Percentiles rank a stretch among this genome's conserved stretches.
Conservation (phyloP, 116 monocot species). For the Zostera marina region DNA sequence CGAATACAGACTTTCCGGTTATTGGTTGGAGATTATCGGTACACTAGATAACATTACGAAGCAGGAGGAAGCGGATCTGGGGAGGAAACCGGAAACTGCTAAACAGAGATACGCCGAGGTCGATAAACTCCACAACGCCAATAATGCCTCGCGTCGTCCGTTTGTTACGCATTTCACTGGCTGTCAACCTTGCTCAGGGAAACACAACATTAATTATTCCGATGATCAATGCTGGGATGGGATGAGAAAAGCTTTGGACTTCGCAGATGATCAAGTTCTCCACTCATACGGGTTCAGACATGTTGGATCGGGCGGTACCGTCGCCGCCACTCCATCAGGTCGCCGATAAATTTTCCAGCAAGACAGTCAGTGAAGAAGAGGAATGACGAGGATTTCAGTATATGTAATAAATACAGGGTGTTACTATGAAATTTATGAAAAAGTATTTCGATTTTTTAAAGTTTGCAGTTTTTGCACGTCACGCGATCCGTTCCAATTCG, state of each 20-base stretch:
- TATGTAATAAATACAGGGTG: too few species aligned
- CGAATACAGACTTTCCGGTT: constrained; percentile 66
- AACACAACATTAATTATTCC: constrained; percentile 37
- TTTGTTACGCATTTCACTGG: constrained; percentile 72
- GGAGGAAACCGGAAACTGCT: background rate
- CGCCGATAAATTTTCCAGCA: background rate
- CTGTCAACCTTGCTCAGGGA: constrained; percentile 66
- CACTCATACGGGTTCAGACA: constrained; percentile 46
- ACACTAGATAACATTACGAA: constrained; percentile 16
- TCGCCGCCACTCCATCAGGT: too few species aligned
- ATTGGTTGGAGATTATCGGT: constrained; percentile 68
- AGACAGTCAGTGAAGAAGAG: background rate
- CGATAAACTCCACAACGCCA: constrained; percentile 29
- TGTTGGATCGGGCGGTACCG: background rate
- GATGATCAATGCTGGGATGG: constrained; percentile 42
- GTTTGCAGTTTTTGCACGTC: too few species aligned
- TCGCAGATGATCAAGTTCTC: constrained; percentile 70
- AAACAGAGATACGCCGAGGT: constrained; percentile 5
- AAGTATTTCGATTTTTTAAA: too few species aligned
- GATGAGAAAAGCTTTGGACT: constrained; percentile 37
- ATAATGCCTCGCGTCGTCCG: constrained; percentile 22
- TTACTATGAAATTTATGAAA: background rate
- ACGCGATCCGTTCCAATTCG: too few species aligned
- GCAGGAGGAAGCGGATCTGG: constrained; percentile 3
- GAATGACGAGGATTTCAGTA: too few species aligned